Base-by-base conservation (phyloP, 2,329 filamentous ascomycete genomes). In the Ceratocystis smalleyi region DNA sequence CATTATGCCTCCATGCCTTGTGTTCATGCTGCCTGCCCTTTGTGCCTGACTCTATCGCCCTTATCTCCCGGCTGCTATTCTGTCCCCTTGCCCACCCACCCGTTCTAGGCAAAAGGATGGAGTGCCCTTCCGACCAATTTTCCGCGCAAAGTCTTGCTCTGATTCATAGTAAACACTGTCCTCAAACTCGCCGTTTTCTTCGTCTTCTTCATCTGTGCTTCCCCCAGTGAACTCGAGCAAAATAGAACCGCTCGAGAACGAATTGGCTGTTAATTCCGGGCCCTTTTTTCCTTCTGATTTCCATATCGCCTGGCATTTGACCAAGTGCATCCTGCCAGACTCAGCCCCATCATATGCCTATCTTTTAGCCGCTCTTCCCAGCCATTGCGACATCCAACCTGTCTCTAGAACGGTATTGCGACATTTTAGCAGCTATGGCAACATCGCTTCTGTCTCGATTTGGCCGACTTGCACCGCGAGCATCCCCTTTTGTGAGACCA, bases 391-490 rank as follows among this genome's bases (percentile, higher is more conserved):
- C 61, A 64, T 66, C 61, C 47, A 32, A 4, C 35, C 57, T 66
- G 63, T 66, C 65, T 57, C 54, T 27, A 51, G 47, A 65, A 45
- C 51, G 54, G 30, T 35, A 43, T 63, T 59, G 45, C 51, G 54
- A 40, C 45, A 43, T 63, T 59, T 59, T 45, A 40, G 55, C 32
- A 66, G 62, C 65, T 60, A 66, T 66, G 65, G 62, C 65, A 66
- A 66, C 65, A 66, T 66, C 65, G 59, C 32, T 64, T n/a, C 61
- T 66, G 57, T 66, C 65, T 62, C 65, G 62, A 64, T 66, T 64
- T 35, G 64, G 60, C 55, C 59, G 51, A 24, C 62, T 57, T 22
- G 57, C 61, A 19, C 62, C 65, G 19, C 62, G 57, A 17, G 10
- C 27, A 30, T 22, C 61, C 55, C 64, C 54, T 17, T 64, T 61